phyloP scores from a whole-genome alignment of 345 rosid species.

The Melaleuca alternifolia region DNA sequence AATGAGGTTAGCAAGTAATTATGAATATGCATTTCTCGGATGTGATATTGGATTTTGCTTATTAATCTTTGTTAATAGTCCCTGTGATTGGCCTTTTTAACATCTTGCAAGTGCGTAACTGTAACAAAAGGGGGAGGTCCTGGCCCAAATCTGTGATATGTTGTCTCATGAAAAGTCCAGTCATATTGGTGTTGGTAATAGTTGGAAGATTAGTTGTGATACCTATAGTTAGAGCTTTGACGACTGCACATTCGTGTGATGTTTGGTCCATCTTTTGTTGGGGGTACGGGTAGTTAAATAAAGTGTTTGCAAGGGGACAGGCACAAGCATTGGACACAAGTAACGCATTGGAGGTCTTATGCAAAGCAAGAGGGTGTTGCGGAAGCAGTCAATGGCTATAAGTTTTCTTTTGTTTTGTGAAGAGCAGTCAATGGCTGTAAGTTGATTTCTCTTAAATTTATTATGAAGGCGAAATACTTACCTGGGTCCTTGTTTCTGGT shows the following conservation, averaged over 20 bases:
- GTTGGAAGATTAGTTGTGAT: not conserved
- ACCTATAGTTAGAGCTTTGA: not conserved
- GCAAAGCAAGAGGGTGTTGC: not conserved
- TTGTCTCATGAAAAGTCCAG: not conserved
- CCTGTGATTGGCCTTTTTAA: not conserved
- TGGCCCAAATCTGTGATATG: not conserved
- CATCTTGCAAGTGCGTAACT: not conserved
- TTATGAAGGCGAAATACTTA: not conserved
- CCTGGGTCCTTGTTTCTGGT: not conserved
- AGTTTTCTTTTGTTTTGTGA: no score
- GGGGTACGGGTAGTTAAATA: not conserved
- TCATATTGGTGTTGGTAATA: not conserved
- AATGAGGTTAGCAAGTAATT: constrained; percentile 32
- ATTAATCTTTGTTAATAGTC: not conserved
- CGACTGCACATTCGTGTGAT: not conserved
- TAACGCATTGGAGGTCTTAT: not conserved
- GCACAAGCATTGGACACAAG: not conserved
- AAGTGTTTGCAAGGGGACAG: not conserved
- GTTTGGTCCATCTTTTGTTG: not conserved
- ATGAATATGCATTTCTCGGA: not conserved
- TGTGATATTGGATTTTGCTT: not conserved
- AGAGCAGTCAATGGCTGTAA: not conserved
- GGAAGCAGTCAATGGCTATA: not conserved
- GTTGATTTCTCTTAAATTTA: not conserved
- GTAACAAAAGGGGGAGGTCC: not conserved